Conservation (phyloP, 2,329 filamentous ascomycete species). For the Conoideocrella luteorostrata region DNA sequence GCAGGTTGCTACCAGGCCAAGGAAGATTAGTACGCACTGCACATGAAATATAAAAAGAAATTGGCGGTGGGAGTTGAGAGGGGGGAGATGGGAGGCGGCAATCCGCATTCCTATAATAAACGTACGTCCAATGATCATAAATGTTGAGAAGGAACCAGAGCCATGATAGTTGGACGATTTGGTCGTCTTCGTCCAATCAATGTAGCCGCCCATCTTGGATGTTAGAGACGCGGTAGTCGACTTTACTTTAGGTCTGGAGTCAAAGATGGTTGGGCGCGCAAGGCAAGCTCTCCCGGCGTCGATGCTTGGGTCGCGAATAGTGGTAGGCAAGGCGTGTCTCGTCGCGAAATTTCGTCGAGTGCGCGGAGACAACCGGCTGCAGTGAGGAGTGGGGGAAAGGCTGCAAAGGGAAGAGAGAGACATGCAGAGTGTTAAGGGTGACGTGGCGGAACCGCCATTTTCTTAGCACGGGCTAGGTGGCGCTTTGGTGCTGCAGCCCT, state of each 20-base stretch:
- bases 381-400: too few species aligned
- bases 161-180: slow-evolving; percentile 52
- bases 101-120: slow-evolving; percentile 19
- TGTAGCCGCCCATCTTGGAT: slow-evolving; percentile 27
- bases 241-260: not conserved
- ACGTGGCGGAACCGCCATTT: too few species aligned
- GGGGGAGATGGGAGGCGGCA: slow-evolving; percentile 6
- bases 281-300: not conserved
- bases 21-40: too few species aligned
- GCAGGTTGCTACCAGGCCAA: slow-evolving; percentile 67
- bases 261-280: not conserved
- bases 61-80: too few species aligned
- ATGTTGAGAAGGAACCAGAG: slow-evolving; percentile 79
- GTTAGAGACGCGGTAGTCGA: not conserved
- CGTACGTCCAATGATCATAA: slow-evolving; percentile 93
- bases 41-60: too few species aligned
- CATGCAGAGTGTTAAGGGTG: too few species aligned
- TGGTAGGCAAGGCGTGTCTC: not conserved
- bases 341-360: not conserved
- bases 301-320: not conserved
- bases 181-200: slow-evolving; percentile 52
- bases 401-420: too few species aligned
- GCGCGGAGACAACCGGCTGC: not conserved
- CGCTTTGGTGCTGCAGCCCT: too few species aligned
- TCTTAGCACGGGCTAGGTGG: too few species aligned